Conservation (phyloP, 139 green algal species). For the Chlamydomonas schloesseri region DNA sequence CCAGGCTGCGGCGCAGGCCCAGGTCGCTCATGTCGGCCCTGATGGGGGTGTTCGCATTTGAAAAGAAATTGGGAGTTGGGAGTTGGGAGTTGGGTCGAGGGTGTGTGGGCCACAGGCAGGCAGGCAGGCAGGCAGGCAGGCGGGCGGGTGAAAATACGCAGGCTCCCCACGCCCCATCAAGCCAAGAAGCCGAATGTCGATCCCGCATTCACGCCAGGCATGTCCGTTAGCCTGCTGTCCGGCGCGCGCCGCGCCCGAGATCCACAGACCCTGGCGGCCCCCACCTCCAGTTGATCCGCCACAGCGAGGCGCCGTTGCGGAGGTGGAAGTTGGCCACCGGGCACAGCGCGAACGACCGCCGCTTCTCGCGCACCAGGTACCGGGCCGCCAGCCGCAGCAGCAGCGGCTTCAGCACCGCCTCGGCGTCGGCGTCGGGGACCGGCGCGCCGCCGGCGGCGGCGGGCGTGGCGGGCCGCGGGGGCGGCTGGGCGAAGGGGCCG, state of each 20-base stretch:
- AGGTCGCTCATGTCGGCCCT: constrained; percentile 64
- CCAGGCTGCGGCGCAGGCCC: constrained; percentile 65
- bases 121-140: too few species aligned
- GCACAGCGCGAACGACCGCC: constrained; percentile 75
- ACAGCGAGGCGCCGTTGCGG: constrained; percentile 79
- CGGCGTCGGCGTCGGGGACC: neutral
- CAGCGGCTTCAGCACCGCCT: constrained; percentile 42
- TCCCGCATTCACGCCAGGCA: too few species aligned
- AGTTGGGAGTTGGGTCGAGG: too few species aligned
- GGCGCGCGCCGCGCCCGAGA: too few species aligned
- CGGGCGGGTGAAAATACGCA: too few species aligned
- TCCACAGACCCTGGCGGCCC: neutral
- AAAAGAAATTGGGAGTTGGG: too few species aligned
- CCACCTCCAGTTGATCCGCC: constrained; percentile 73
- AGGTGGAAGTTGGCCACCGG: constrained; percentile 90
- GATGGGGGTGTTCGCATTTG: too few species aligned
- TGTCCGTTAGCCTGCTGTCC: too few species aligned
- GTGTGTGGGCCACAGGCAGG: too few species aligned
- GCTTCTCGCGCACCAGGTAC: constrained; percentile 78
- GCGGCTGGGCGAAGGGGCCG: neutral
- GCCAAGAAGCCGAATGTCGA: too few species aligned
- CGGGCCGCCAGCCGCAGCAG: constrained; percentile 69
- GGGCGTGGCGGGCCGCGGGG: too few species aligned
- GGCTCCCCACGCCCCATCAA: too few species aligned
- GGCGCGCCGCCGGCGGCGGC: neutral